Evolutionary conservation across 805 yeast species (phyloP).

Genomic region (Pichia kluyveri): DNA sequence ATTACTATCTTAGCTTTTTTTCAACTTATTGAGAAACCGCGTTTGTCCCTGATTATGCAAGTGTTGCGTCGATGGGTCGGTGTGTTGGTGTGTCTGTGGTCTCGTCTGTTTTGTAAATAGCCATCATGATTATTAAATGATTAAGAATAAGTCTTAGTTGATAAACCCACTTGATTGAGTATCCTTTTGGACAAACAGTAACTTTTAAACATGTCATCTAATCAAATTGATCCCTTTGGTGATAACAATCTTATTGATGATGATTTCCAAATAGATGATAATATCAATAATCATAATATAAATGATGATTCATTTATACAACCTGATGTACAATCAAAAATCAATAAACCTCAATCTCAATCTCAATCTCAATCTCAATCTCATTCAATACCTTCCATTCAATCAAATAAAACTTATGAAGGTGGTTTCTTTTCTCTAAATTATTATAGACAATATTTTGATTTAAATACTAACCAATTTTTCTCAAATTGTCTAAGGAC

Average conservation of each 20-base stretch:
- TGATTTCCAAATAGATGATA: slow-evolving; percentile 5
- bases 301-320: slow-evolving; percentile 16
- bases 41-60: too few species aligned
- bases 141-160: too few species aligned
- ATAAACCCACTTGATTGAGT: too few species aligned
- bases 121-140: too few species aligned
- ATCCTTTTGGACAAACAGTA: too few species aligned
- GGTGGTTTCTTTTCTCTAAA: slow-evolving; percentile 47
- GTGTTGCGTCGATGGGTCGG: too few species aligned
- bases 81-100: too few species aligned
- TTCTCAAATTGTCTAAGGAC: slow-evolving; percentile 43
- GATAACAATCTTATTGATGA: neutral
- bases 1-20: too few species aligned
- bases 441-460: slow-evolving; percentile 59
- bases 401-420: slow-evolving; percentile 20
- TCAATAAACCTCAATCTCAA: neutral
- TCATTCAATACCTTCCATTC: neutral
- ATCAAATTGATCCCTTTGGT: neutral
- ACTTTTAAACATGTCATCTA: neutral
- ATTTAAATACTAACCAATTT: slow-evolving; percentile 59
- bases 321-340: slow-evolving; percentile 11
- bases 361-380: neutral
- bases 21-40: too few species aligned
- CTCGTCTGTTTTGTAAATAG: too few species aligned
- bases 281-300: neutral